These are phyloP conservation scores for Tolypocladium tundrense DNA, from an alignment of 2,329 filamentous ascomycete species.

Conservation along the genomic window DNA sequence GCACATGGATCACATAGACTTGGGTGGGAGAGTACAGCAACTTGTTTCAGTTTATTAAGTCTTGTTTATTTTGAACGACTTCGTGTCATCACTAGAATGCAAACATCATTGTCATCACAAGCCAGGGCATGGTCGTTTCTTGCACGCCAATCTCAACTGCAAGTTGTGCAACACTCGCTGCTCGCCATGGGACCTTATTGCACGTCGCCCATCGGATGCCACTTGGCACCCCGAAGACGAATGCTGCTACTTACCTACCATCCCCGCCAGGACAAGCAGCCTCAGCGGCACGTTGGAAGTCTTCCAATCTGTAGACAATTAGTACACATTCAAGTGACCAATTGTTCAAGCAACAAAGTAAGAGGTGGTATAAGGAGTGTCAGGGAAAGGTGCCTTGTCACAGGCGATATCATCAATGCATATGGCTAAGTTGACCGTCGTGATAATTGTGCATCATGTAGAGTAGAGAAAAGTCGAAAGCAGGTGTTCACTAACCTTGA, in stretches of 20 bases:
- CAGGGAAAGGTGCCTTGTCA: conserved; percentile 31
- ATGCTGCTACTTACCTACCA: not conserved
- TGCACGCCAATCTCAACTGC: not conserved
- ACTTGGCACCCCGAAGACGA: not conserved
- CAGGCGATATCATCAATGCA: conserved; percentile 35
- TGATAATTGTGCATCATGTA: conserved; percentile 34
- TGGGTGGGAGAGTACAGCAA: not conserved
- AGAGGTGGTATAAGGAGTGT: conserved; percentile 4
- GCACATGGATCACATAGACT: not conserved
- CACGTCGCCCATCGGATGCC: not conserved
- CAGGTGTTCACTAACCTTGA: not conserved
- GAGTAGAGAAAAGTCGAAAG: conserved; percentile 1
- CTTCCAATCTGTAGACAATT: not conserved
- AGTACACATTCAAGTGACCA: conserved; percentile 1
- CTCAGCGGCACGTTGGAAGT: not conserved
- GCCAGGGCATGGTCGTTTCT: not conserved
- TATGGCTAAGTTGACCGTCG: conserved; percentile 39
- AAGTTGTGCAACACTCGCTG: not conserved
- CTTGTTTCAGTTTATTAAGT: not conserved
- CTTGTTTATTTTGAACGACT: not conserved
- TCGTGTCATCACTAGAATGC: not conserved
- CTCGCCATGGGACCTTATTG: not conserved
- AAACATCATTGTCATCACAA: not conserved
- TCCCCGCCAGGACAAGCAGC: not conserved
- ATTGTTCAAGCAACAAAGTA: not conserved